Percentiles rank a stretch among this genome's conserved stretches.
Evolutionary conservation across 257 asterid genomes (phyloP).

Genomic region (Rauvolfia tetraphylla): DNA sequence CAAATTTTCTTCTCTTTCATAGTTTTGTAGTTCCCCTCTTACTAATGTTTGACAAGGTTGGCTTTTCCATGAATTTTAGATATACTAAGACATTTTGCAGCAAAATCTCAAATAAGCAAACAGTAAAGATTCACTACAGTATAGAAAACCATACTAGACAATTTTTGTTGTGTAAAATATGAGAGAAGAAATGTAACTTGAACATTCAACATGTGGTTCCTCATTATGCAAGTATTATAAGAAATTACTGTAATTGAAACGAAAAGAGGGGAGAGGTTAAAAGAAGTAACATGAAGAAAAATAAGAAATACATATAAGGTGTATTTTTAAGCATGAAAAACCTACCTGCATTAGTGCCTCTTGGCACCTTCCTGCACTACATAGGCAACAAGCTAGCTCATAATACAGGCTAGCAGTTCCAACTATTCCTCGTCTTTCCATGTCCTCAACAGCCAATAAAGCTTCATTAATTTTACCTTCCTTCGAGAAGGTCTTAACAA

Average conservation of each 20-base stretch:
- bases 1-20: neutral
- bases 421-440: conserved; percentile 90
- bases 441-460: conserved; percentile 62
- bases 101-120: neutral
- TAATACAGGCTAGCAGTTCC: conserved; percentile 87
- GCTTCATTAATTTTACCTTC: conserved; percentile 85
- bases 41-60: neutral
- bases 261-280: no score
- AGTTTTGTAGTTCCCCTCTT: neutral
- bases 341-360: conserved; percentile 83
- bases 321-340: conserved; percentile 3
- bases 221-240: neutral
- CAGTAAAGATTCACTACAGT: neutral
- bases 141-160: neutral
- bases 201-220: neutral
- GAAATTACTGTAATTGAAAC: neutral
- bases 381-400: conserved; percentile 96
- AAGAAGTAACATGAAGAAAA: no score
- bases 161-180: neutral
- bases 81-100: neutral
- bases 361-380: conserved; percentile 79
- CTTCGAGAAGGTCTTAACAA: conserved; percentile 72
- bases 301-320: no score
- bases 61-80: neutral
- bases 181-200: neutral